Conservation (phyloP, 192 early-diverging fungal species). For the Coemansia sp. region DNA sequence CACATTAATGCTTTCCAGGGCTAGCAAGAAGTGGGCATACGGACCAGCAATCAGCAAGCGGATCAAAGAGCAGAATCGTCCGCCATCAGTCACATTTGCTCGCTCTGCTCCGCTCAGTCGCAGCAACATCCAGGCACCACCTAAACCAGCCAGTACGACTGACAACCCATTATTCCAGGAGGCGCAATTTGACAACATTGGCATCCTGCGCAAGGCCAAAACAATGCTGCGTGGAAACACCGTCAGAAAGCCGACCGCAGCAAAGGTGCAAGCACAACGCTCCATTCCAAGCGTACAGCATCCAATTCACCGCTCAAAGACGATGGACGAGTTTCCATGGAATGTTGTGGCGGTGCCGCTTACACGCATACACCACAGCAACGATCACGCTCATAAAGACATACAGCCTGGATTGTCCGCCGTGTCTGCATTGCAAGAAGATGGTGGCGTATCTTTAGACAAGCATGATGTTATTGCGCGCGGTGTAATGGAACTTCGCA, state of each 20-base stretch:
- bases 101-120: background rate
- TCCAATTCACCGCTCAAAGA: slow-evolving; percentile 25
- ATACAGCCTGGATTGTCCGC: background rate
- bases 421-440: background rate
- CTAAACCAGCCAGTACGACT: background rate
- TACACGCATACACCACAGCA: slow-evolving; percentile 1
- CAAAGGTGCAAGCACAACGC: background rate
- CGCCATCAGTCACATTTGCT: background rate
- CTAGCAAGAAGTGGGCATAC: no score
- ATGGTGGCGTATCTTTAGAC: slow-evolving; percentile 1
- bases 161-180: background rate
- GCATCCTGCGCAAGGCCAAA: background rate
- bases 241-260: background rate
- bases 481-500: slow-evolving; percentile 32
- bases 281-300: background rate
- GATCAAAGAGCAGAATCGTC: background rate
- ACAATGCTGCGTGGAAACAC: background rate
- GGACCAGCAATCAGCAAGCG: background rate
- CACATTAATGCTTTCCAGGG: background rate
- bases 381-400: background rate
- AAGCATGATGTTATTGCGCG: slow-evolving; percentile 13
- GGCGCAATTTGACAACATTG: background rate
- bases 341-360: slow-evolving; percentile 33
- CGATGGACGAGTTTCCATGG: slow-evolving; percentile 33
- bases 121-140: background rate